Percentiles rank a stretch among this genome's conserved stretches.
phyloP scores from a whole-genome alignment of 257 asterid genomes.

The Salvia splendens region DNA sequence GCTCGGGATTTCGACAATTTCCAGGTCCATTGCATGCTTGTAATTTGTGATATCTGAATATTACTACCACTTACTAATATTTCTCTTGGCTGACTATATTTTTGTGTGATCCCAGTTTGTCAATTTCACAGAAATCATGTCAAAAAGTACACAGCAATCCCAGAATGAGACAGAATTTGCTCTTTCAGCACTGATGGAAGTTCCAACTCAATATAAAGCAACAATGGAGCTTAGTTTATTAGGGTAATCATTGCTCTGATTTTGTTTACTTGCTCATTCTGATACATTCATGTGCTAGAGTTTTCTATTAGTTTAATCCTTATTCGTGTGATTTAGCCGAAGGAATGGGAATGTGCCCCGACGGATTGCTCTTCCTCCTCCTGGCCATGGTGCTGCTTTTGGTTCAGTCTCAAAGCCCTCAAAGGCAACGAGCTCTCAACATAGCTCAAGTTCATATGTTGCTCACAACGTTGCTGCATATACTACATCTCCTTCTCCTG shows the following conservation, averaged over 20 bases:
- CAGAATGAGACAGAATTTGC: slow-evolving; percentile 97
- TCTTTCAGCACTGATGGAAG: slow-evolving; percentile 91
- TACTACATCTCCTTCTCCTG: slow-evolving; percentile 48
- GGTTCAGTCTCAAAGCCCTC: slow-evolving; percentile 48
- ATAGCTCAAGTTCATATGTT: slow-evolving; percentile 43
- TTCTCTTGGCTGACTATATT: slow-evolving; percentile 13
- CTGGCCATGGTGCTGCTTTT: slow-evolving; percentile 48
- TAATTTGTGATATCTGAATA: background rate
- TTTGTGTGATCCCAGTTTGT: slow-evolving; percentile 64
- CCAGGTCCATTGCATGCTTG: slow-evolving; percentile 58
- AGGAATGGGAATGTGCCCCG: slow-evolving; percentile 52
- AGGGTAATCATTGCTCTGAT: slow-evolving; percentile 55
- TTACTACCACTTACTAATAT: background rate
- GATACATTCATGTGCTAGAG: background rate
- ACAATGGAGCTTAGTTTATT: slow-evolving; percentile 82
- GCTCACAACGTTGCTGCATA: slow-evolving; percentile 31
- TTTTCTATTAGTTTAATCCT: slow-evolving; percentile 6
- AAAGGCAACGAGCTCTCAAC: slow-evolving; percentile 50
- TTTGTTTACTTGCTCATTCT: background rate
- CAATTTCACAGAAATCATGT: slow-evolving; percentile 91
- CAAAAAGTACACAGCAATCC: slow-evolving; percentile 61
- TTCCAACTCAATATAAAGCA: slow-evolving; percentile 92
- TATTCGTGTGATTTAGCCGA: slow-evolving; percentile 43
- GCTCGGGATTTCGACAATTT: slow-evolving; percentile 91
- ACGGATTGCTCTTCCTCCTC: slow-evolving; percentile 87